Base-by-base conservation (phyloP, 768 basidiomycete genomes). In the Harrya chromipes region DNA sequence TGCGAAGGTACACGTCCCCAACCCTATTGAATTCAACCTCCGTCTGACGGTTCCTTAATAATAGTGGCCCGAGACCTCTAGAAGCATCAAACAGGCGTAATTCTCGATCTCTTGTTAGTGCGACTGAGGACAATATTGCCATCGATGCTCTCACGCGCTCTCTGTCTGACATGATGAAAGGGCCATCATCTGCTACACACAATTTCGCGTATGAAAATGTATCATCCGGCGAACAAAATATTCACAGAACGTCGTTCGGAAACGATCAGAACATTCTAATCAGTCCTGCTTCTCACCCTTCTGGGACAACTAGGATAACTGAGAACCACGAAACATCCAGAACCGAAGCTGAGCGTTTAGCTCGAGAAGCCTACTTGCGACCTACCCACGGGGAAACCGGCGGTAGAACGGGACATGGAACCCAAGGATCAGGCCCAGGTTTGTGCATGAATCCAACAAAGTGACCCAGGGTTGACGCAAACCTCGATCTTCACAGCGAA, bases 391-490 rank as follows among this genome's bases (percentile, higher is more conserved):
- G n/a, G 40, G 50, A 24, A 42, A 29, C n/a, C 20, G 24, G 20
- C 21, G 46, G 33, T 34, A 31, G 36, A 31, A n/a, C 7, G 19
- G 47, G 53, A 41, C 42, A 39, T 23, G 19, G 34, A 44, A 63
- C 38, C 61, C 57, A 42, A 52, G 55, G 53, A 47, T 60, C 20
- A 34, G 35, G 8, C 14, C 29, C 46, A 26, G 60, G 54, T 63
- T 53, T 33, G 34, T 50, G 19, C 16, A 37, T 31, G 38, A 47
- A 52, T 37, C 43, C 27, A 36, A 16, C 36, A 26, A 26, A 40
- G 41, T 46, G 41, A 36, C 36, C 12, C 39, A 17, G 31, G 37
- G 46, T 41, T 50, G 34, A 50, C 39, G 23, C 19, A 20, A 24
- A 43, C 17, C 29, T 26, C 34, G 34, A 43, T 49, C 37, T 40